Evolutionary conservation across 768 basidiomycete genomes (phyloP).

Genomic region (Lactifluus echinatus): DNA sequence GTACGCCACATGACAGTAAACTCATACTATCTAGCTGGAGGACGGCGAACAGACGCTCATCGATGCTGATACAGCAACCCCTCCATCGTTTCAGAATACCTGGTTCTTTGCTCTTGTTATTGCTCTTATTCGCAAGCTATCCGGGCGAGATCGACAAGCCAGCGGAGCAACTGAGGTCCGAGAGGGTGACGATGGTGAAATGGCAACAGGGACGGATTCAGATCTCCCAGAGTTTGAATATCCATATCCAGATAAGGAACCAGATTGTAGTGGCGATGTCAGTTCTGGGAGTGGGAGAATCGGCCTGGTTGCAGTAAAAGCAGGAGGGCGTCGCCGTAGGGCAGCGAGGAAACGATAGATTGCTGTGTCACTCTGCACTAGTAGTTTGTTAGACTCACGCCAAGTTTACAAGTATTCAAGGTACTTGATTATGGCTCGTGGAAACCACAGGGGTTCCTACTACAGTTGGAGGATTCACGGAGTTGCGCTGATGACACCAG

Average conservation of each 20-base stretch:
- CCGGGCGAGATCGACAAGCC: constrained; percentile 12
- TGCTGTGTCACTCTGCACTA: too few relatives aligned
- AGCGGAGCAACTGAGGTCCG: not conserved
- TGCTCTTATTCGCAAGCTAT: constrained; percentile 24
- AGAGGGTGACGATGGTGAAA: constrained; percentile 35
- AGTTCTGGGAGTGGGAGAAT: constrained; percentile 25
- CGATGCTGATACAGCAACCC: constrained; percentile 37
- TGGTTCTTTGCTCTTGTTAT: constrained; percentile 56
- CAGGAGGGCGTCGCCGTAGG: constrained; percentile 60
- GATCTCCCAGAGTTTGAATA: constrained; percentile 32
- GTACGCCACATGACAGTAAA: constrained; percentile 5
- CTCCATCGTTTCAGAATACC: constrained; percentile 52
- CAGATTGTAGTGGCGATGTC: constrained; percentile 23
- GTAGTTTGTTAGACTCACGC: not conserved
- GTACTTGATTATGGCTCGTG: not conserved
- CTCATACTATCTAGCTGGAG: constrained; percentile 43
- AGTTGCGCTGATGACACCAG: not conserved
- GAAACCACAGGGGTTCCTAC: not conserved
- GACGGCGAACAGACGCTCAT: constrained; percentile 44
- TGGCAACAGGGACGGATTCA: constrained; percentile 37
- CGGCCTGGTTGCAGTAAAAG: constrained; percentile 38
- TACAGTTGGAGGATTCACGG: not conserved
- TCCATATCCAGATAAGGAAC: constrained; percentile 30
- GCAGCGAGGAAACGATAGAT: constrained; percentile 43
- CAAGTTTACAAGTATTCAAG: too few relatives aligned